These are phyloP conservation scores for Eleusine coracana DNA, from an alignment of 176 grass and related monocot genomes.

Conservation along the genomic window DNA sequence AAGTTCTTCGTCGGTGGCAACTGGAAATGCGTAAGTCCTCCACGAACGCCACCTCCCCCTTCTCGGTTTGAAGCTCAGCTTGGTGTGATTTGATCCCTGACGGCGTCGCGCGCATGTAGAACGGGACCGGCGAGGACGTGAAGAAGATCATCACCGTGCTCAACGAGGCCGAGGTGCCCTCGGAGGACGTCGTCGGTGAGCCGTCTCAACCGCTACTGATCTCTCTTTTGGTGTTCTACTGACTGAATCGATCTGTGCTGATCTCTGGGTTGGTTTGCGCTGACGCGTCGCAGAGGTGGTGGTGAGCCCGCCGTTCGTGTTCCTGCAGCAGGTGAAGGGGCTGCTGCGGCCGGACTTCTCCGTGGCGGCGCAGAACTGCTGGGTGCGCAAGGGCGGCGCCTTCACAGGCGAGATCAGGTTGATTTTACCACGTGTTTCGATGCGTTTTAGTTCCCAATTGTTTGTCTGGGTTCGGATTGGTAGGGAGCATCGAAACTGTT, in stretches of 20 bases:
- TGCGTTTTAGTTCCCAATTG: not conserved
- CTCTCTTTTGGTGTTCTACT: not conserved
- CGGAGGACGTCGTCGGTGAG: slow-evolving; percentile 80
- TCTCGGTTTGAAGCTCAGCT: not conserved
- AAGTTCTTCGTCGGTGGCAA: slow-evolving; percentile 91
- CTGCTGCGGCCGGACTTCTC: slow-evolving; percentile 73
- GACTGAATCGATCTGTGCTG: slow-evolving; percentile 27
- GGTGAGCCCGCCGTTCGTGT: slow-evolving; percentile 89
- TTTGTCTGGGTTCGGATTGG: not conserved
- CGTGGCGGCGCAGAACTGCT: slow-evolving; percentile 84
- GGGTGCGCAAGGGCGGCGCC: slow-evolving; percentile 85
- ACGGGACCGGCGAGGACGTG: slow-evolving; percentile 77
- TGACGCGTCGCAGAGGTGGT: slow-evolving; percentile 69
- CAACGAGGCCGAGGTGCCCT: slow-evolving; percentile 78
- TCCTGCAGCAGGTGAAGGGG: slow-evolving; percentile 70
- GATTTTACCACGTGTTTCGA: slow-evolving; percentile 9
- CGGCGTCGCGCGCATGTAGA: slow-evolving; percentile 36
- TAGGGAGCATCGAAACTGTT: not conserved
- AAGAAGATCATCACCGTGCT: slow-evolving; percentile 86
- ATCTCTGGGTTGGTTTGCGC: slow-evolving; percentile 11
- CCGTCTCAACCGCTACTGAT: not conserved
- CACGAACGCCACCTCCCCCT: not conserved
- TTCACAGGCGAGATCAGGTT: slow-evolving; percentile 98
- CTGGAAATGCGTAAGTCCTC: slow-evolving; percentile 78
- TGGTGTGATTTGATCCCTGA: slow-evolving; percentile 31